Base-by-base conservation (phyloP, 352 stramenopile species). In the Phytophthora foliorum region DNA sequence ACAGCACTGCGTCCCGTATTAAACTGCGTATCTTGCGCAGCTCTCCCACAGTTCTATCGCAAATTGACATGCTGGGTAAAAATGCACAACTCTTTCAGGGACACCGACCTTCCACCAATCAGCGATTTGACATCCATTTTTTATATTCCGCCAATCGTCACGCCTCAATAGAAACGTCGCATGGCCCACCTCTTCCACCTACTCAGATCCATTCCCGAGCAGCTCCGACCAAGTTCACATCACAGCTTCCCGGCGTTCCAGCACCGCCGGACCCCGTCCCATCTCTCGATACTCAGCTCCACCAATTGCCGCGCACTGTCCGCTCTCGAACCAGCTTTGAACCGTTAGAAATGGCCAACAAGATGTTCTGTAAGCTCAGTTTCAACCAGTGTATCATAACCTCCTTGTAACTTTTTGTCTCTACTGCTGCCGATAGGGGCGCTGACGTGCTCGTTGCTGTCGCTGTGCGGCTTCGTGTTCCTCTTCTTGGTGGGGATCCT, bases 401-500 rank as follows among this genome's bases (percentile, higher is more conserved):
- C n/a, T 22, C 4, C 13, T 14, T 45, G 24, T 61, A 52, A 65
- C 17, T 14, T 31, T 16, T 32, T 7, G n/a, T 38, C 11, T 34
- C 16, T 48, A n/a, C 5, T 58, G 16, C 16, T 48, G 13, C 16
- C n/a, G 6, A 3, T 31, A 93, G 86, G 74, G 69, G 88, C 88
- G 64, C 58, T 96, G 24, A 89, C 77, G 65, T 94, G 86, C 71
- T 89, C 88, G 38, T 57, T 93, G 67, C 56, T 96, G 39, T 94
- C 85, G 57, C 77, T 89, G 25, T 85, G 78, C 32, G 88, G 88
- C 44, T 90, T 87, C 63, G 54, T 96, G 44, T 96, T 96, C 71
- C 78, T 96, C 10, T 41, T 88, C 6, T 50, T 75, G 14, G 74
- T 96, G 45, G 88, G 75, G 17, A 57, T 93, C 25, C 67, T 96